A percentile compares a stretch with the other conserved stretches of the same genome.
These are phyloP conservation scores for Verbena officinalis DNA, from an alignment of 257 asterid genomes.

Conservation along the genomic window DNA sequence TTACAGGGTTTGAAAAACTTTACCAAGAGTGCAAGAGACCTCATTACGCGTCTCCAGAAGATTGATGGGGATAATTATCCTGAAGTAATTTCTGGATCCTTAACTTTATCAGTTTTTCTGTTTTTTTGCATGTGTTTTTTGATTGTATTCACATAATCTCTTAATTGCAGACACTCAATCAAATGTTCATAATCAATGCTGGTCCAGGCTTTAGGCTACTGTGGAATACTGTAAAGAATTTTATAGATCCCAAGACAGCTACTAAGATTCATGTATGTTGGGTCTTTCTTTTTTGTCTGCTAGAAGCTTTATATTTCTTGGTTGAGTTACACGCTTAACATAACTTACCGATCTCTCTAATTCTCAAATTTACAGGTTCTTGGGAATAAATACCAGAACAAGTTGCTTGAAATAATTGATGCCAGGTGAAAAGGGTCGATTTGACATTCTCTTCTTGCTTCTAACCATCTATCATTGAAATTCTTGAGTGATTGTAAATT, in stretches of 20 bases:
- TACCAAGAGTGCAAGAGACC: constrained; percentile 73
- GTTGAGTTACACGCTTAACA: constrained; percentile 24
- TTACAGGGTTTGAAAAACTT: constrained; percentile 77
- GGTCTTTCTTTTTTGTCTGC: constrained; percentile 18
- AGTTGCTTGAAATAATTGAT: constrained; percentile 73
- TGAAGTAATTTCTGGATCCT: constrained; percentile 52
- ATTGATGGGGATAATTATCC: constrained; percentile 92
- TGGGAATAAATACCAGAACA: constrained; percentile 75
- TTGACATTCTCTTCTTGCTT: constrained; percentile 19
- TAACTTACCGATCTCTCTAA: constrained; percentile 19
- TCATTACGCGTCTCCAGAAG: constrained; percentile 75
- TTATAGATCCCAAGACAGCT: constrained; percentile 74
- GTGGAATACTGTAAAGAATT: constrained; percentile 71
- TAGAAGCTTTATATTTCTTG: constrained; percentile 16
- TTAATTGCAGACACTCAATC: constrained; percentile 74
- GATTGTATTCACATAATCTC: constrained; percentile 28
- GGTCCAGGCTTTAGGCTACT: constrained; percentile 79
- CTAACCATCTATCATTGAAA: constrained; percentile 10
- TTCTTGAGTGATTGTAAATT: constrained; percentile 10
- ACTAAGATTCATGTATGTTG: constrained; percentile 72
- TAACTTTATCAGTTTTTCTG: constrained; percentile 23
- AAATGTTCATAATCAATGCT: constrained; percentile 84
- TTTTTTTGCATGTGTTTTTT: constrained; percentile 14
- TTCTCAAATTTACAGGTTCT: constrained; percentile 55
- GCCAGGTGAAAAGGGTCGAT: constrained; percentile 55